phyloP scores from a whole-genome alignment of 2,329 filamentous ascomycete species.

The Bipolaris sorokiniana region DNA sequence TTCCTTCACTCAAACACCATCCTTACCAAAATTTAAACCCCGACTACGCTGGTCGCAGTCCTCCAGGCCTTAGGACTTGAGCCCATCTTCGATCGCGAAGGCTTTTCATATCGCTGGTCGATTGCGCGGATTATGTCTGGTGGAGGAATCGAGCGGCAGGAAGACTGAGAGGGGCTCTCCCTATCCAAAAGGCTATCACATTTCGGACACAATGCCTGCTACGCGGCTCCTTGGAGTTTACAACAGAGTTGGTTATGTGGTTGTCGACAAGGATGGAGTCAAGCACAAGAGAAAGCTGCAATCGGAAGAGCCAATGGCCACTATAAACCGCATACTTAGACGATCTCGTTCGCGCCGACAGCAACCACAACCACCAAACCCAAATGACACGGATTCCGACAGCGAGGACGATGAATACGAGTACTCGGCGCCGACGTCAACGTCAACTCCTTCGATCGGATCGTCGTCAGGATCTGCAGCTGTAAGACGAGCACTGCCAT shows the following conservation, averaged over 20 bases:
- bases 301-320: constrained; percentile 26
- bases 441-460: constrained; percentile 5
- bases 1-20: constrained; percentile 32
- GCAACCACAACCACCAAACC: constrained; percentile 15
- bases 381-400: constrained; percentile 19
- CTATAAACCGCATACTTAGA: constrained; percentile 22
- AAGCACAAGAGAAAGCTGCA: constrained; percentile 22
- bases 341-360: constrained; percentile 23
- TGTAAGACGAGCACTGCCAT: constrained; percentile 22
- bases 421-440: neutral
- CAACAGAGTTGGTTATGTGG: constrained; percentile 36
- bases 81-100: constrained; percentile 21
- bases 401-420: constrained; percentile 1
- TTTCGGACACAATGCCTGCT: constrained; percentile 39
- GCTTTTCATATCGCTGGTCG: constrained; percentile 26
- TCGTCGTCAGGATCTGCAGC: constrained; percentile 22
- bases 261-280: constrained; percentile 34
- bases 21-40: constrained; percentile 22
- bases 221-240: constrained; percentile 29
- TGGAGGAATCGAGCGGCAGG: constrained; percentile 38
- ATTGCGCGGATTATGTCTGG: constrained; percentile 44
- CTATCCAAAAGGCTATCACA: constrained; percentile 27
- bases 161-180: constrained; percentile 43
- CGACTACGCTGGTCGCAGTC: constrained; percentile 39
- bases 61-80: constrained; percentile 44